Evolutionary conservation across 805 yeast species (phyloP), one percentile per base, ranked within the genome.

Genomic region (baker's yeast (Saccharomyces cerevisiae)): DNA sequence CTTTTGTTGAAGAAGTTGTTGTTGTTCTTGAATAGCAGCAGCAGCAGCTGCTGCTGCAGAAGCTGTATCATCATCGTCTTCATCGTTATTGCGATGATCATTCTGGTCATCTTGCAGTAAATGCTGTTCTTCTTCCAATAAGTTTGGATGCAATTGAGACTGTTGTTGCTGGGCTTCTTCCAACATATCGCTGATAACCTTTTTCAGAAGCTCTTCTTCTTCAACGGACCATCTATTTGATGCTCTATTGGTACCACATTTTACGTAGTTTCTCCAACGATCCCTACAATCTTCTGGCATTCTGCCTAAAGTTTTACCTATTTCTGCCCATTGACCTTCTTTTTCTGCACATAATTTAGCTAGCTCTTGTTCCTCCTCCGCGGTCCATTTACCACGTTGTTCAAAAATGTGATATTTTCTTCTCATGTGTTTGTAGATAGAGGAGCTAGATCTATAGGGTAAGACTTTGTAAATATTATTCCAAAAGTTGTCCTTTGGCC

Each of bases 281-380:
- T 90, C 97, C 59, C 97, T 77, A 69, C 96, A 89, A 69, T 90
- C 97, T 63, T 90, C 97, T 0, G 97, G 97, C 96, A 90, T 89
- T 61, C 97, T 75, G 10, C 85, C 86, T 82, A 90, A 74, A 11
- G 73, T 71, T 48, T 77, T 76, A 4, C 96, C 96, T 57, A 90
- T 87, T 26, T 75, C 72, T 62, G 86, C 87, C 97, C 97, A 90
- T 63, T 85, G 86, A n/a, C 91, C 87, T 51, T 82, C 86, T 58
- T 79, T 77, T n/a, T 81, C 79, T 13, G 76, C 69, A 1, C 86
- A 85, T 51, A 86, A 71, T 52, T 76, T 76, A 3, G 79, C 79
- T 48, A 90, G 74, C 47, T 75, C 73, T 36, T 72, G 78, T 65
- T 90, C 97, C 54, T 89, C 96, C 53, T 80, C 86, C 4, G 79